These are phyloP conservation scores for Diaporthe helianthi DNA, from an alignment of 2,329 filamentous ascomycete species.

Conservation along the genomic window DNA sequence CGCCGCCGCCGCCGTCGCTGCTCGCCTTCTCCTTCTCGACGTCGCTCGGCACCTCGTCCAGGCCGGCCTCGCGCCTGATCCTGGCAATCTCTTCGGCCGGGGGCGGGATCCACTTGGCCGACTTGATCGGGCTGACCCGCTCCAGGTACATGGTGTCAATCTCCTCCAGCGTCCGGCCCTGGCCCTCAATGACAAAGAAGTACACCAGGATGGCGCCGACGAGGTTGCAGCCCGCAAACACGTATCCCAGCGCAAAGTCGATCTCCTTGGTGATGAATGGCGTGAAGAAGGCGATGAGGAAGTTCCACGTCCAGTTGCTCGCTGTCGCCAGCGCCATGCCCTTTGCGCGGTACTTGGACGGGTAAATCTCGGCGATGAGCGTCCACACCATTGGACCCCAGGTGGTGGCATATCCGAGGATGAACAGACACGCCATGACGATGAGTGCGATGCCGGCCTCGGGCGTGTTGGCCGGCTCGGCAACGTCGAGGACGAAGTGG, in stretches of 20 bases:
- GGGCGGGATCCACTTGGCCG: constrained; percentile 58
- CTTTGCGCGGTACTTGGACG: constrained; percentile 65
- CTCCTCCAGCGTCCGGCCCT: constrained; percentile 77
- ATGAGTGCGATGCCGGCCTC: constrained; percentile 66
- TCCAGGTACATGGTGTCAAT: constrained; percentile 81
- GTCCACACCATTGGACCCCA: constrained; percentile 73
- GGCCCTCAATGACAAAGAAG: constrained; percentile 79
- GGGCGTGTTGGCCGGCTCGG: constrained; percentile 44
- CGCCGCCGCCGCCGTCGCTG: constrained; percentile 10
- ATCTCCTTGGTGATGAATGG: constrained; percentile 78
- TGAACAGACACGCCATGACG: constrained; percentile 69
- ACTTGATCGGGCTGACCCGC: constrained; percentile 68
- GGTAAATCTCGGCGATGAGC: constrained; percentile 70
- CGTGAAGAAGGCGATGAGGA: constrained; percentile 78
- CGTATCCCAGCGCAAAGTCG: constrained; percentile 76
- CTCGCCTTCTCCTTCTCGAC: constrained; percentile 14
- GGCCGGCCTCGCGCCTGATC: constrained; percentile 51
- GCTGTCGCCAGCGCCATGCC: constrained; percentile 67
- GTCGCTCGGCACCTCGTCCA: constrained; percentile 26
- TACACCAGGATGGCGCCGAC: constrained; percentile 71
- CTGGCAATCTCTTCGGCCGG: constrained; percentile 52
- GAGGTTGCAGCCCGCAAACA: constrained; percentile 77
- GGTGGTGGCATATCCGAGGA: constrained; percentile 70
- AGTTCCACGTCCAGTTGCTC: constrained; percentile 76
- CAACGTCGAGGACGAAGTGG: constrained; percentile 53